These are phyloP conservation scores for Colletotrichum tamarilloi DNA, from an alignment of 2,329 filamentous ascomycete species.

Conservation along the genomic window DNA sequence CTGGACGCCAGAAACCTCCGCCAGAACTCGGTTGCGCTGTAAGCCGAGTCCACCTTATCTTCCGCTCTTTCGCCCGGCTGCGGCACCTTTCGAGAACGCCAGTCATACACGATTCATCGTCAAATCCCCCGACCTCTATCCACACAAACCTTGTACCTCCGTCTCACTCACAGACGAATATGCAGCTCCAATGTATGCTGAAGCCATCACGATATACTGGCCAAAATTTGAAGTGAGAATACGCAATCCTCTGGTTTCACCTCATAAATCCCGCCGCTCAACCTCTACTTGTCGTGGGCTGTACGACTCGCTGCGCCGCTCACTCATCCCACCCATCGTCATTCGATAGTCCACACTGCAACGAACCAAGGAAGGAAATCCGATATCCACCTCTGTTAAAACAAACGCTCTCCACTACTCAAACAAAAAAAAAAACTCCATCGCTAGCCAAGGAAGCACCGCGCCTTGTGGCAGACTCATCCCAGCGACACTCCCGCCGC, in stretches of 20 bases:
- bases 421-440: not conserved
- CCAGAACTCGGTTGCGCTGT: not conserved
- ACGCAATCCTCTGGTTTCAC: not conserved
- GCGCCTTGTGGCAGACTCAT: constrained; percentile 5
- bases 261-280: not conserved
- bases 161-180: not conserved
- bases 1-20: not conserved
- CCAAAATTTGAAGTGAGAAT: not conserved
- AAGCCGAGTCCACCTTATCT: not conserved
- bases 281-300: not conserved
- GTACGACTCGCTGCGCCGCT: constrained; percentile 16
- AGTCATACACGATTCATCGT: constrained; percentile 5
- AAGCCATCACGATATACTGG: not conserved
- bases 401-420: constrained; percentile 16
- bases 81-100: constrained; percentile 11
- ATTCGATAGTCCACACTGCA: not conserved
- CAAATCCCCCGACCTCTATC: constrained; percentile 5
- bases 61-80: not conserved
- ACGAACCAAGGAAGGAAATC: constrained; percentile 1
- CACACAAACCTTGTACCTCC: not conserved
- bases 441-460: constrained; percentile 5
- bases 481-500: constrained; percentile 17
- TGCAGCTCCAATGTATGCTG: constrained; percentile 17
- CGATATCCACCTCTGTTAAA: constrained; percentile 9
- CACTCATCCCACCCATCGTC: constrained; percentile 11